Base-by-base conservation (phyloP, 2,329 filamentous ascomycete genomes). In the Colletotrichum aenigma region DNA sequence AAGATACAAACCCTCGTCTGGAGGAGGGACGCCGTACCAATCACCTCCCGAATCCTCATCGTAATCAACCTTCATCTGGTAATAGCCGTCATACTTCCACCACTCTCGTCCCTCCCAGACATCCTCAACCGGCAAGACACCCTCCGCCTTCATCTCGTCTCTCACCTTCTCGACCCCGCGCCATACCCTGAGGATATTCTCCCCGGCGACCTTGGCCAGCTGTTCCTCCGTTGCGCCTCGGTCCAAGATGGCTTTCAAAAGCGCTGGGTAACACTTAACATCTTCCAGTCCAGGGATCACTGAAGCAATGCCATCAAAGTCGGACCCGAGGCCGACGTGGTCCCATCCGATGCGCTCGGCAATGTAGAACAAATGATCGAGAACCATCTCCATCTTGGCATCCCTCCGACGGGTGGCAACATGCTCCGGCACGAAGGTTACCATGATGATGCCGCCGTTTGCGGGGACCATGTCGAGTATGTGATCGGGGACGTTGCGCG, bases 401-500 rank as follows among this genome's bases (percentile, higher is more conserved):
- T 71, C 36, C 66, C 79, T 77, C 55, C 60, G 70, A 32, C 43
- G 79, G 75, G 55, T 80, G 30, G 68, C 80, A 77, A 67, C 76
- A 66, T 79, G 78, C 62, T 81, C 79, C 15, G 80, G 79, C 2
- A 85, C 80, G 66, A 86, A 86, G 1, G 81, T 83, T 1, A 85
- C 80, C 83, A 86, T 86, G 21, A 88, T 76, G 18, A 87, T 79
- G 2, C 86, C 86, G 13, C 79, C 76, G 61, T 87, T 87, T 7
- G 77, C 74, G 2, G 80, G 80, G 2, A 87, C 75, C 66, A 78
- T 74, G 43, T 79, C 77, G 1, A 87, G 78, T 3, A 87, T 77
- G 36, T 83, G 82, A 71, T 88, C 86, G 6, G 86, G 83, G 4
- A 86, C 85, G 61, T 87, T 86, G 16, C 86, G 82, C 16, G 79